Base-by-base conservation (phyloP, 1,139 yeast genomes). In the Kodamaea sp. region DNA sequence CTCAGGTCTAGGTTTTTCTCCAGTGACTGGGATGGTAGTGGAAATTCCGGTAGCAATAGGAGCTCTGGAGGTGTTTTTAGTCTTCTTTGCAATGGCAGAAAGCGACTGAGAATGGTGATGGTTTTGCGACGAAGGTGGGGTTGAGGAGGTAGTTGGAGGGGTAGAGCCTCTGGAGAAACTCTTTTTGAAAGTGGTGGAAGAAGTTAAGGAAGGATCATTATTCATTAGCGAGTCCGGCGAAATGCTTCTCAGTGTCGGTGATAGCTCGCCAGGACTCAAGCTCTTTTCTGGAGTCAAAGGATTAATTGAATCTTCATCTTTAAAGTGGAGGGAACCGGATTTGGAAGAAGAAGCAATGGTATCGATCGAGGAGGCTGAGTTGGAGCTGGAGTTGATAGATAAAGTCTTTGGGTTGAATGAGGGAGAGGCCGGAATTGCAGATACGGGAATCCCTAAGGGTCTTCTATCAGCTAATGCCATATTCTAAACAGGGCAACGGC, bases 11-110 rank as follows among this genome's bases (percentile, higher is more conserved):
- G 90, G 90, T 53, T 87, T 77, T 51, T 83, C 90, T 23, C 90
- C 90, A 7, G 89, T 81, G 2, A 83, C 86, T 2, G 92, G 92
- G 38, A 84, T 83, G 2, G 84, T 76, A 24, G 88, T 83, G 7
- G 88, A 81, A 28, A 84, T 80, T 31, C 89, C 90, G 22, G 86
- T 75, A 10, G 85, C 82, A 36, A 79, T 76, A 12, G 81, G 76
- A 46, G 50, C 68, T 44, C 50, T 51, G 34, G 70, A 50, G 32
- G 70, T 48, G 44, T 52, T 56, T 47, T 67, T 72, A 29, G 59
- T 57, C 46, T 66, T 72, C 48, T 69, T 64, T 24, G 30, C 45
- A 9, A 7, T 18, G 21, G 21, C 35, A 29, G 39, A 42, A 32
- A 25, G 42, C 38, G 26, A 38, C 18, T 33, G 31, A 15, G 46